phyloP scores from a whole-genome alignment of 768 basidiomycete genomes.

The Leccinum broughii region DNA sequence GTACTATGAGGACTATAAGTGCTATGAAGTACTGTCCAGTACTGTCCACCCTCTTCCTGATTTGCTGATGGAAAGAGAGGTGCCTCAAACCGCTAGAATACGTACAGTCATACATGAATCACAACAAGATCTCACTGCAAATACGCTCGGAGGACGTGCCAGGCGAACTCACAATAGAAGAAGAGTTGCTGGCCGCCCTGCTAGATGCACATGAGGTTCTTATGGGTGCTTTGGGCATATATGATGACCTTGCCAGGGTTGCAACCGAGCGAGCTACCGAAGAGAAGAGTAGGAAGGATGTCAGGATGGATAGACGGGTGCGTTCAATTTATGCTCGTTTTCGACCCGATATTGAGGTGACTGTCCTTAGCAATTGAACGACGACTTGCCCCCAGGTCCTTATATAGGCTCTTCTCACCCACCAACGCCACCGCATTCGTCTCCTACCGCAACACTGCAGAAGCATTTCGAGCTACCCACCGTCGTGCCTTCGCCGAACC shows the following conservation, averaged over 20 bases:
- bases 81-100: slow-evolving; percentile 11
- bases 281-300: slow-evolving; percentile 70
- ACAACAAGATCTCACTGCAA: slow-evolving; percentile 24
- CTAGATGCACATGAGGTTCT: slow-evolving; percentile 75
- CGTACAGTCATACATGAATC: slow-evolving; percentile 23
- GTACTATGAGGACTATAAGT: no score
- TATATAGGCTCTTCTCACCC: slow-evolving; percentile 32
- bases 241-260: slow-evolving; percentile 75
- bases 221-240: slow-evolving; percentile 63
- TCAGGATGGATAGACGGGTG: slow-evolving; percentile 66
- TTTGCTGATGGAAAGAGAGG: slow-evolving; percentile 16
- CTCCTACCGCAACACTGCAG: slow-evolving; percentile 32
- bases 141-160: slow-evolving; percentile 36
- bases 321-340: slow-evolving; percentile 24
- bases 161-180: slow-evolving; percentile 64
- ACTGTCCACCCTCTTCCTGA: no score
- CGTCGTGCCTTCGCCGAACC: slow-evolving; percentile 33
- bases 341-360: slow-evolving; percentile 22
- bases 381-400: slow-evolving; percentile 19
- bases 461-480: slow-evolving; percentile 34
- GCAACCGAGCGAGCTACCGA: slow-evolving; percentile 56
- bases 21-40: no score
- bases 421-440: slow-evolving; percentile 28
- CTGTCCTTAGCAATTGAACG: slow-evolving; percentile 23
- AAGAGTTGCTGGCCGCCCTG: slow-evolving; percentile 69